Evolutionary conservation across 2,329 filamentous ascomycete species (phyloP).

Genomic region (Chaetothyriales sp.): DNA sequence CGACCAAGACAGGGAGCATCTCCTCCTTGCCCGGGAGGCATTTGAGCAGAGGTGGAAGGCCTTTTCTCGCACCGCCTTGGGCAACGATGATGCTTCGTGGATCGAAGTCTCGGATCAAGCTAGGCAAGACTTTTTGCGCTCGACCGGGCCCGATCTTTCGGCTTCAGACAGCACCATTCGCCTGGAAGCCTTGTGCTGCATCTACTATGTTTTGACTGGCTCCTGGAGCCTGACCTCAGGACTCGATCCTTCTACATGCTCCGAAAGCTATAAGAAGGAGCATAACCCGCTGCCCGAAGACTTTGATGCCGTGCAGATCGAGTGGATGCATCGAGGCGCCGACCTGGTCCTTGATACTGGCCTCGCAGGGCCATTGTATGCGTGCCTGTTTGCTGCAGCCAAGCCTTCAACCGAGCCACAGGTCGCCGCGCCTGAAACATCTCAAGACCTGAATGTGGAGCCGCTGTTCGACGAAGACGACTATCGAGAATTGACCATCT

Average conservation of each 20-base stretch:
- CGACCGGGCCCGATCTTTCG: constrained; percentile 25
- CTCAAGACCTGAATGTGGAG: constrained; percentile 8
- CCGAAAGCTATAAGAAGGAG: background rate
- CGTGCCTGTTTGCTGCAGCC: constrained; percentile 28
- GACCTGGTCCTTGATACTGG: constrained; percentile 25
- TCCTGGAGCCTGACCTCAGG: constrained; percentile 58
- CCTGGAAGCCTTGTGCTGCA: constrained; percentile 32
- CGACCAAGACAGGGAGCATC: constrained; percentile 60
- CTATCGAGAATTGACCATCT: constrained; percentile 15
- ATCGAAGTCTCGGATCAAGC: constrained; percentile 46
- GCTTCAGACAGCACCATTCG: constrained; percentile 28
- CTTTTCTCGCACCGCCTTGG: constrained; percentile 29
- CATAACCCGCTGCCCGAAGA: constrained; percentile 25
- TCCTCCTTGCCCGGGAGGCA: constrained; percentile 59
- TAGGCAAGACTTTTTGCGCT: constrained; percentile 28
- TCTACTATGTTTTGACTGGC: constrained; percentile 48
- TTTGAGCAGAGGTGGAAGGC: constrained; percentile 66
- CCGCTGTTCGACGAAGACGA: constrained; percentile 15
- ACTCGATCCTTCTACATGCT: constrained; percentile 19
- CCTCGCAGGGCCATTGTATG: constrained; percentile 25
- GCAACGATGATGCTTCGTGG: constrained; percentile 46
- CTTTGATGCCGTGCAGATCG: constrained; percentile 35
- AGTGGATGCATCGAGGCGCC: constrained; percentile 33
- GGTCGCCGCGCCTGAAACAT: background rate
- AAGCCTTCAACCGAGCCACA: constrained; percentile 20